phyloP scores from a whole-genome alignment of 2,329 filamentous ascomycete genomes.

The Zasmidium cellare region DNA sequence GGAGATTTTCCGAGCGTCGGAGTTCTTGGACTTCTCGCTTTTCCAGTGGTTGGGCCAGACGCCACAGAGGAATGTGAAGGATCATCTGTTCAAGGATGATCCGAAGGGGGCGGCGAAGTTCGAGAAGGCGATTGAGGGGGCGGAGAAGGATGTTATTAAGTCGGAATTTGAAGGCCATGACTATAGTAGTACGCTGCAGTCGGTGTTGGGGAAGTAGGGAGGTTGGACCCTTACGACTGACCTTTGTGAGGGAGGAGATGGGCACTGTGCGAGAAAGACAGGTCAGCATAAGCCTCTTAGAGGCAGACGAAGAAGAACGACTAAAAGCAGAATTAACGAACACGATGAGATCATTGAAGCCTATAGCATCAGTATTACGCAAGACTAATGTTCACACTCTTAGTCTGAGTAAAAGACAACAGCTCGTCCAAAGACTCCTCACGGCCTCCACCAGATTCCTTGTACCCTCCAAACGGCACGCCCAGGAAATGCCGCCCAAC shows the following conservation, averaged over 20 bases:
- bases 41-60: conserved; percentile 77
- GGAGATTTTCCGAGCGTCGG: conserved; percentile 65
- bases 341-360: not conserved
- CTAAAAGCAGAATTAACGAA: too few relatives aligned
- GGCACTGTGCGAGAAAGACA: not conserved
- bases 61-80: conserved; percentile 56
- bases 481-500: conserved; percentile 19
- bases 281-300: not conserved
- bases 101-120: conserved; percentile 63
- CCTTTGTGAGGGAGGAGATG: too few relatives aligned
- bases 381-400: conserved; percentile 18
- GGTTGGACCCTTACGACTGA: too few relatives aligned
- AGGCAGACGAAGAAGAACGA: not conserved
- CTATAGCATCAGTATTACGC: not conserved
- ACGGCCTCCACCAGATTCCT: conserved; percentile 19
- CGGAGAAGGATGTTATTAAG: conserved; percentile 54
- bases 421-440: conserved; percentile 21
- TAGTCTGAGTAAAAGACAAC: conserved; percentile 19
- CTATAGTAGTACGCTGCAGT: not conserved
- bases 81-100: conserved; percentile 66
- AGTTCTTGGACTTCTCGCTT: conserved; percentile 71
- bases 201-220: not conserved
- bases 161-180: not conserved
- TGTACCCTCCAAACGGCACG: conserved; percentile 23
- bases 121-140: conserved; percentile 60